phyloP scores from a whole-genome alignment of 352 stramenopile species.

The Albugo candida region DNA sequence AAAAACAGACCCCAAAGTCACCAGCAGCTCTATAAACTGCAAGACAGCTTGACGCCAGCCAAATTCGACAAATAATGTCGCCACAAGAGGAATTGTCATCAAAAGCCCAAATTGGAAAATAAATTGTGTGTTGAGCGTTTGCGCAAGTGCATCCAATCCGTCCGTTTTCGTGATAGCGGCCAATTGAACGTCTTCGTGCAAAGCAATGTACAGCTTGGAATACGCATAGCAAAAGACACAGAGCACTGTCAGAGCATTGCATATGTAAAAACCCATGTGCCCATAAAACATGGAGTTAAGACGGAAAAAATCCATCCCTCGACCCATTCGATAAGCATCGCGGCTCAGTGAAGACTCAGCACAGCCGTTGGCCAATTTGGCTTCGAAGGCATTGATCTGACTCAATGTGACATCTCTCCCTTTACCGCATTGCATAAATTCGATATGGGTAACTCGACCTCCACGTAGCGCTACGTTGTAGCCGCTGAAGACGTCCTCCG shows the following conservation, averaged over 20 bases:
- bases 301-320: slow-evolving; percentile 76
- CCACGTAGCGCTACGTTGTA: slow-evolving; percentile 69
- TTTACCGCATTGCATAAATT: slow-evolving; percentile 81
- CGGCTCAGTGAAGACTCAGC: slow-evolving; percentile 65
- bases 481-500: slow-evolving; percentile 76
- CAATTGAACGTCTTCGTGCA: slow-evolving; percentile 50
- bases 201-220: slow-evolving; percentile 70
- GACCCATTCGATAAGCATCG: slow-evolving; percentile 63
- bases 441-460: slow-evolving; percentile 53
- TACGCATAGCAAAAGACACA: slow-evolving; percentile 72
- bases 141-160: slow-evolving; percentile 44
- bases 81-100: slow-evolving; percentile 71
- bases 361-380: slow-evolving; percentile 64
- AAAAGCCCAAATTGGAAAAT: slow-evolving; percentile 82
- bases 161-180: slow-evolving; percentile 58
- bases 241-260: slow-evolving; percentile 55
- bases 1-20: slow-evolving; percentile 69
- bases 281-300: slow-evolving; percentile 81
- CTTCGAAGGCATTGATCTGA: slow-evolving; percentile 77
- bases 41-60: slow-evolving; percentile 64
- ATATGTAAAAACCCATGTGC: slow-evolving; percentile 81
- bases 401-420: slow-evolving; percentile 74
- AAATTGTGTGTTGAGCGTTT: slow-evolving; percentile 72
- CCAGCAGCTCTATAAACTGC: slow-evolving; percentile 60
- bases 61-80: slow-evolving; percentile 65